These are phyloP conservation scores for Hortaea sp. DNA, from an alignment of 2,329 filamentous ascomycete species.

Conservation along the genomic window DNA sequence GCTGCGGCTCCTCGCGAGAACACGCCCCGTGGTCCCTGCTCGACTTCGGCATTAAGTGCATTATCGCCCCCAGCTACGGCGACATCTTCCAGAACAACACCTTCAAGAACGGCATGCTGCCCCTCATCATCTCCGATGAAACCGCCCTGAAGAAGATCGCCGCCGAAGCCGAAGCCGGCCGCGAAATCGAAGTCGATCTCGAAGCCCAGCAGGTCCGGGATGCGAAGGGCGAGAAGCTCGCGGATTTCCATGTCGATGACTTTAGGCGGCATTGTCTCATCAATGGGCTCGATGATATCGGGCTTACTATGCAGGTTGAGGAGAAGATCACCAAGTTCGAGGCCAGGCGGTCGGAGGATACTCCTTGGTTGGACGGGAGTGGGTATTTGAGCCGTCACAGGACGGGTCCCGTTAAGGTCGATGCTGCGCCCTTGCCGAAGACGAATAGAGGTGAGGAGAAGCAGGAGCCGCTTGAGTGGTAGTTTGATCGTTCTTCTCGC, in stretches of 20 bases:
- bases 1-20: slow-evolving; percentile 84
- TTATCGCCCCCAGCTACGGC: slow-evolving; percentile 79
- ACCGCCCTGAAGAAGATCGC: slow-evolving; percentile 59
- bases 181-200: slow-evolving; percentile 82
- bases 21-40: slow-evolving; percentile 95
- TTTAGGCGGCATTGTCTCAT: slow-evolving; percentile 91
- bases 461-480: slow-evolving; percentile 86
- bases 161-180: slow-evolving; percentile 65
- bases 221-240: slow-evolving; percentile 61
- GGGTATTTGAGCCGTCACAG: slow-evolving; percentile 60
- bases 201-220: slow-evolving; percentile 74
- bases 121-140: slow-evolving; percentile 63
- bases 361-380: slow-evolving; percentile 83
- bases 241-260: slow-evolving; percentile 76
- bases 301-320: slow-evolving; percentile 83
- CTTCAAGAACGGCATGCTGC: slow-evolving; percentile 99
- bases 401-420: slow-evolving; percentile 50
- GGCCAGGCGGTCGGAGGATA: slow-evolving; percentile 61
- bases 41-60: slow-evolving; percentile 89
- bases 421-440: slow-evolving; percentile 64
- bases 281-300: slow-evolving; percentile 92
- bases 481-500: slow-evolving; percentile 13
- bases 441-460: slow-evolving; percentile 81
- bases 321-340: slow-evolving; percentile 82
- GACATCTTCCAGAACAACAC: slow-evolving; percentile 99